Evolutionary conservation across 768 basidiomycete genomes (phyloP), one percentile per base, ranked within the genome.

Genomic region (Cystoderma amianthinum): DNA sequence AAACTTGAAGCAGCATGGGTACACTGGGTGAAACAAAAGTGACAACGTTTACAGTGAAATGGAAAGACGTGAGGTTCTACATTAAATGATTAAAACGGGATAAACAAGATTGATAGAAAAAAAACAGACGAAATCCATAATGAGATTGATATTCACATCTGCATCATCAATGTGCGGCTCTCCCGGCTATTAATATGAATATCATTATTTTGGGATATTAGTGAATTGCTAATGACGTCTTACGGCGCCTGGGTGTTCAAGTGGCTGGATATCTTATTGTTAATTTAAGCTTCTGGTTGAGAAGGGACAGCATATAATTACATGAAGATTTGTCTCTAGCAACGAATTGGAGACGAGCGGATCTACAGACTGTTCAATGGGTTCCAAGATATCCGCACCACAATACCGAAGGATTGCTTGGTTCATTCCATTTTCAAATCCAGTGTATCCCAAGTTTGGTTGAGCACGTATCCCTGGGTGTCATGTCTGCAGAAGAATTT

Each of bases 381-480:
- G 75, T 25, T 76, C 62, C 0, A 39, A 45, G 9, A 30, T 36
- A 1, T 59, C 45, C 0, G 71, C 73, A n/a, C 72, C 72, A 9
- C 30, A 44, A 51, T 79, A 79, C 9, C 71, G 66, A 5, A 78
- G 56, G 35, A 78, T 75, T 2, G 74, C 80, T 9, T 71, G 75
- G 52, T 76, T 80, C 18, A 72, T 46, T 15, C 75, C 76, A 16
- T 51, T 52, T 9, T 13, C 44, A 36, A 53, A 56, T 4, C 37
- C 44, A 18, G 37, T 24, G n/a, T 49, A 36, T 7, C 59, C 58
- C 1, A 41, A 2, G 30, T 62, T 64, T 4, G 66, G 64, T 7
- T 60, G 48, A 0, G 63, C 61, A 5, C 65, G 57, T 33, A 69
- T 59, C 69, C 34, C 25, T 28, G 25, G n/a, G 25, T 7, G 25